Base-by-base conservation (phyloP, 2,329 filamentous ascomycete species). In the Cladosporium sp. region DNA sequence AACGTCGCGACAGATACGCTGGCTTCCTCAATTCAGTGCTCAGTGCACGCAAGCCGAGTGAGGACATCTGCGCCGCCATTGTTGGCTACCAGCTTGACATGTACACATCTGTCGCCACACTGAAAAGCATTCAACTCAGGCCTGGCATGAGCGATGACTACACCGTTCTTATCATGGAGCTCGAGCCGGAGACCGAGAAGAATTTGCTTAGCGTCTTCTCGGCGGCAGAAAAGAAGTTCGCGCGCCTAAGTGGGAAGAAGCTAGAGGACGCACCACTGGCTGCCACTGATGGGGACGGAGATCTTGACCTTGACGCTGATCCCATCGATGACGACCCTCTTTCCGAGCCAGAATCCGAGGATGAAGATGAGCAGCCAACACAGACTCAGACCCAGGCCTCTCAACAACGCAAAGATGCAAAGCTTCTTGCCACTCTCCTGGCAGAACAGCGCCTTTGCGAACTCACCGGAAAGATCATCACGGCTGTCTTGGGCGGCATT, bases 371-470 rank as follows among this genome's bases (percentile, higher is more conserved):
- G 1, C 76, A 76, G 28, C 70, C 2, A 81, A 87, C 21, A 85
- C 88, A 25, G 83, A 87, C 54, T 65, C 58, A 71, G 71, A 86
- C 66, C 80, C 85, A 66, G 81, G 81, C 23, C 74, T 86, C 49
- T 82, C 86, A 32, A 82, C 84, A 62, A 82, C 85, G 72, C 82
- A 91, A 73, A 84, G 86, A 65, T 82, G 87, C 70, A 84, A 88
- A 57, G 84, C 85, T 46, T 23, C 70, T 72, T 14, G 69, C 70
- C 48, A 86, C 88, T 65, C 84, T 97, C 36, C 84, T 93, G 66
- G 88, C 92, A 0, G 95, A 98, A 78, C 90, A 94, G 75, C 87
- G 89, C 23, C 85, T 98, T 0, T 98, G 94, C 77, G 90, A 94
- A 72, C 83, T 97, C 28, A 89, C 93, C 0, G 90, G 88, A 68